These are phyloP conservation scores for Lactarius hatsudake DNA, from an alignment of 768 basidiomycete genomes.

Conservation along the genomic window DNA sequence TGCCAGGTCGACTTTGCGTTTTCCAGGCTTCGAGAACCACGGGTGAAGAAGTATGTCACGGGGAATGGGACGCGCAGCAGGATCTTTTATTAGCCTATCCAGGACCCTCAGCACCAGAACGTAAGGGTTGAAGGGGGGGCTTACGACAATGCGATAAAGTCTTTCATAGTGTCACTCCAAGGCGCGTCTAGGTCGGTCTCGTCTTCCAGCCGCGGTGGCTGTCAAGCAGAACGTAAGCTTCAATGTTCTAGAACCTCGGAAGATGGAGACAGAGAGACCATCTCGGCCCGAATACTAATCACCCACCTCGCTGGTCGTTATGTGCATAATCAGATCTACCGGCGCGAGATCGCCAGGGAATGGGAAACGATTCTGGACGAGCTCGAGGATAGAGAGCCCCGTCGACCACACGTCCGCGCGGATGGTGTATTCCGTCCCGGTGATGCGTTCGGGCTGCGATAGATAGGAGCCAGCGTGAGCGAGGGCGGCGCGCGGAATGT, in stretches of 20 bases:
- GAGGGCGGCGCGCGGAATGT: neutral
- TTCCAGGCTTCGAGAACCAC: conserved; percentile 69
- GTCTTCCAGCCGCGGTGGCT: conserved; percentile 73
- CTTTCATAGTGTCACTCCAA: conserved; percentile 81
- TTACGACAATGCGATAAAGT: conserved; percentile 77
- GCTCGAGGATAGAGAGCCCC: conserved; percentile 85
- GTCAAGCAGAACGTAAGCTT: neutral
- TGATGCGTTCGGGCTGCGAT: conserved; percentile 80
- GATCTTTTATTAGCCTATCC: conserved; percentile 60
- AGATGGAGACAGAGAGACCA: neutral
- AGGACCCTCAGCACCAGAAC: conserved; percentile 10
- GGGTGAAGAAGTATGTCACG: conserved; percentile 75
- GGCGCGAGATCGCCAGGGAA: conserved; percentile 82
- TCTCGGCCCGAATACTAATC: neutral
- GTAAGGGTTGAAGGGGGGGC: conserved; percentile 30
- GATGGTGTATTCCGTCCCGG: conserved; percentile 84
- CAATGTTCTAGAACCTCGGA: conserved; percentile 20
- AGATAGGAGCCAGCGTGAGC: conserved; percentile 2
- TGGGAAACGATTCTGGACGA: conserved; percentile 86
- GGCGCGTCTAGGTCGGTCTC: conserved; percentile 42
- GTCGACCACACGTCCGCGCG: conserved; percentile 95
- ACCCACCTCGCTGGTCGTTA: conserved; percentile 65
- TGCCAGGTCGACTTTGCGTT: conserved; percentile 76
- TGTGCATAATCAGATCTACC: conserved; percentile 84
- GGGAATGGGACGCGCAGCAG: conserved; percentile 65